These are phyloP conservation scores for Pelargonium citronellum DNA, from an alignment of 441 rosid genomes.

Conservation along the genomic window DNA sequence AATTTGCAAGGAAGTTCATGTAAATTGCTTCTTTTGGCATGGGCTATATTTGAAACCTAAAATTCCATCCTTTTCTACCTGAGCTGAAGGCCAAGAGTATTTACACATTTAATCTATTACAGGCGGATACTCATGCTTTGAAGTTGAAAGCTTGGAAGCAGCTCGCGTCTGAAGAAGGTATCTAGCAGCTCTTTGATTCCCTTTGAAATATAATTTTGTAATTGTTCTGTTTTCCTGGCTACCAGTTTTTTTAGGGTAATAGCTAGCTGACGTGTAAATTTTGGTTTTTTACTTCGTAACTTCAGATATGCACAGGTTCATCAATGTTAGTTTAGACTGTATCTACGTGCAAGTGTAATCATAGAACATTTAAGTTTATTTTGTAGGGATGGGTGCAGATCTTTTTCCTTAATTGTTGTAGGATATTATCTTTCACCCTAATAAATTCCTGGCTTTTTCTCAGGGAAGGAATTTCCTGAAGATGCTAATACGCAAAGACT, in stretches of 20 bases:
- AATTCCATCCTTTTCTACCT: not conserved
- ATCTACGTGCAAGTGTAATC: not conserved
- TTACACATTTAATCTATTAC: conserved; percentile 28
- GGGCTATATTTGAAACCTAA: not conserved
- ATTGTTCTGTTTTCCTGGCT: not conserved
- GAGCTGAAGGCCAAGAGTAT: not conserved
- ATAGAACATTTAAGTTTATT: not conserved
- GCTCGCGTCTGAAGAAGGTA: conserved; percentile 87
- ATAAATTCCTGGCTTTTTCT: not conserved
- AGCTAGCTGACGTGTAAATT: not conserved
- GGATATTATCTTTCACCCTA: not conserved
- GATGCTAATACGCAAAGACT: conserved; percentile 42
- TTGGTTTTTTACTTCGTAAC: not conserved
- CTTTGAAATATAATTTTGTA: not conserved
- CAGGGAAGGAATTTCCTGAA: conserved; percentile 71
- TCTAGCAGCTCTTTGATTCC: not conserved
- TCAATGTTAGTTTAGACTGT: not conserved
- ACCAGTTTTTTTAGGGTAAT: too few relatives aligned
- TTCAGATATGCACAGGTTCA: not conserved
- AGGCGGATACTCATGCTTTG: conserved; percentile 71
- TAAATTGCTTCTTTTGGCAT: not conserved
- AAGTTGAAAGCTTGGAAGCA: conserved; percentile 88
- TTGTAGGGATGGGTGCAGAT: not conserved
- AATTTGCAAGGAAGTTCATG: not conserved
- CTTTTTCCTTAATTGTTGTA: too few relatives aligned